phyloP scores from a whole-genome alignment of 225 moss, liverwort and hornwort species.

The Climacium dendroides region DNA sequence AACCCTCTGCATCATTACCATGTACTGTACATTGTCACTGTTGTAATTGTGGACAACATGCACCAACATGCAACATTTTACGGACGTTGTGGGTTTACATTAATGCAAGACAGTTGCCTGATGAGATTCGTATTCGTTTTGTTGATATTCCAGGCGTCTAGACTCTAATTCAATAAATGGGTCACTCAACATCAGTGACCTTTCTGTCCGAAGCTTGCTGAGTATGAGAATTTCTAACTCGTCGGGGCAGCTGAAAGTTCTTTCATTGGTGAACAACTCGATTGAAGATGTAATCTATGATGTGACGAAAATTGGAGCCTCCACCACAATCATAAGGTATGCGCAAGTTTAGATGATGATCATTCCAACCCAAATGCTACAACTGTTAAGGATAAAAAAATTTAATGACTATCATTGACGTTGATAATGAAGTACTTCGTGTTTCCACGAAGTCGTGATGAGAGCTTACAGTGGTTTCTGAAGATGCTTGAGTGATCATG shows the following conservation, averaged over 20 bases:
- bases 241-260: not conserved
- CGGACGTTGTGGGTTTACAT: not conserved
- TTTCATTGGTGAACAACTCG: not conserved
- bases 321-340: not conserved
- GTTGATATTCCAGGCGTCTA: not conserved
- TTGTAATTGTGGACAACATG: not conserved
- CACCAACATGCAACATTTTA: not conserved
- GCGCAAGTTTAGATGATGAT: not conserved
- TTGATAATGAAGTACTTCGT: not conserved
- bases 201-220: not conserved
- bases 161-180: not conserved
- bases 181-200: not conserved
- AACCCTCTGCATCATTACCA: not conserved
- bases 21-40: too few relatives aligned
- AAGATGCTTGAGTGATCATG: too few relatives aligned
- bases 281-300: not conserved
- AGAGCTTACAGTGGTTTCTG: not conserved
- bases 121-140: not conserved
- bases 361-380: not conserved
- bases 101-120: not conserved
- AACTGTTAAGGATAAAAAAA: too few relatives aligned
- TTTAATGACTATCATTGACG: accelerated
- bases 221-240: not conserved
- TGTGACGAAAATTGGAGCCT: not conserved
- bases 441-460: not conserved